Evolutionary conservation across 2,329 filamentous ascomycete genomes (phyloP), one percentile per base, ranked within the genome.

Genomic region (Domatiomyces catenatus): DNA sequence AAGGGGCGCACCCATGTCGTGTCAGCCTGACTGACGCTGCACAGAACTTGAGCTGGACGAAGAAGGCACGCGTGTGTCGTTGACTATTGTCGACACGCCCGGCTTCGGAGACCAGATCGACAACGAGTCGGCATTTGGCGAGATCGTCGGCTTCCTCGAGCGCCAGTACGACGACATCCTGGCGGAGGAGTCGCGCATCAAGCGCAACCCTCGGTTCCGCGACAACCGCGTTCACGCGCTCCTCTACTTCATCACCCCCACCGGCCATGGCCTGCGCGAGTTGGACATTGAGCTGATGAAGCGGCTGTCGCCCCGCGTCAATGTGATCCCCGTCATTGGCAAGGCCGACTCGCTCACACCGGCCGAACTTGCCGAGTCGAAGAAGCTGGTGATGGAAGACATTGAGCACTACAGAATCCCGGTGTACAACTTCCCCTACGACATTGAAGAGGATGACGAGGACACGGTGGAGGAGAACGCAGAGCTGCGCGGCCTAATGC

Each of bases 331-430:
- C 57, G 92, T 98, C 62, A 95, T 98, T 67, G 92, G 92, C 66
- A 94, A 95, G 70, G 92, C 92, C 66, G 92, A 98, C 69, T 94
- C 92, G 19, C 83, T 98, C 56, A 98, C 92, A 51, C 92, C 92
- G 42, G 84, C 86, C 60, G 92, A 98, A 74, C 78, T 98, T 57
- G 92, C 92, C 60, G 92, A 98, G 72, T 96, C 90, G 60, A 98
- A 98, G 81, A 98, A 96, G 78, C 80, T 98, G 55, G 89, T 98
- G 65, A 98, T 98, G 92, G 92, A 98, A 75, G 92, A 98, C 67
- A 98, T 98, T 62, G 92, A 98, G 73, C 92, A 98, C 72, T 98
- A 98, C 76, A 85, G 92, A 66, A 98, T 98, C 62, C 92, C 92
- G 46, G 90, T 98, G 59, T 98, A 98, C 80, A 98, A 98, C 79